These are phyloP conservation scores for Hyaloscypha variabilis DNA, from an alignment of 495 filamentous ascomycete species.

Conservation along the genomic window DNA sequence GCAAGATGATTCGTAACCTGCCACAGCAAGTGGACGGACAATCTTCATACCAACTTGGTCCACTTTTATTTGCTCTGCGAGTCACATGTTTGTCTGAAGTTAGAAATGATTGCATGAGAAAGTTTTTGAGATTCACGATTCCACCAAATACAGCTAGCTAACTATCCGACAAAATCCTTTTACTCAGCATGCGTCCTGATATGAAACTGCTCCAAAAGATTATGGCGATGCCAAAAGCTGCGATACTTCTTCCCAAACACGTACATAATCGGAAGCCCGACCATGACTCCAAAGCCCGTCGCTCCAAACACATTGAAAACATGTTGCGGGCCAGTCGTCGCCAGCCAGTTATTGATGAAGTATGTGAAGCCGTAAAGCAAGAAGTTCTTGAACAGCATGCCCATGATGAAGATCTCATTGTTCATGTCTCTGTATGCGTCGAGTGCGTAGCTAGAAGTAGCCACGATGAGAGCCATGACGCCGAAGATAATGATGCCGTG, in stretches of 20 bases:
- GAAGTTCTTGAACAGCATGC: slow-evolving; percentile 46
- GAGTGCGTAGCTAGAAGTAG: slow-evolving; percentile 43
- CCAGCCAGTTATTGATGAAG: slow-evolving; percentile 46
- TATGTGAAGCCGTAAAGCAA: slow-evolving; percentile 48
- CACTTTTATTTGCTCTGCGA: neutral
- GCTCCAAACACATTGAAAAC: slow-evolving; percentile 46
- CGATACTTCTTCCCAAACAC: slow-evolving; percentile 43
- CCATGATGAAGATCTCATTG: slow-evolving; percentile 46
- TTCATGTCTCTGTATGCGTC: slow-evolving; percentile 47
- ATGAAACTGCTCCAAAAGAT: slow-evolving; percentile 18
- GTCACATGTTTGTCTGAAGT: neutral
- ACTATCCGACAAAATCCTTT: too few relatives aligned
- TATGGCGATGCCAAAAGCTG: slow-evolving; percentile 17
- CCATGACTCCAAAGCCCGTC: slow-evolving; percentile 40
- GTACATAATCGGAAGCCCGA: slow-evolving; percentile 44
- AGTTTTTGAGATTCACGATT: neutral
- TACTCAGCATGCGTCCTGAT: slow-evolving; percentile 15
- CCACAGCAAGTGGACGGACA: neutral
- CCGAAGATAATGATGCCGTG: slow-evolving; percentile 47
- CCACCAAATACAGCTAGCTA: too few relatives aligned
- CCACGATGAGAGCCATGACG: slow-evolving; percentile 40
- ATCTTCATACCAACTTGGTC: neutral
- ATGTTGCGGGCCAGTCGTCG: slow-evolving; percentile 36
- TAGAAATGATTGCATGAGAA: neutral
- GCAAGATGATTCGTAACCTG: neutral